A percentile compares a stretch with the other conserved stretches of the same genome.
Conservation (phyloP, 768 basidiomycete genomes). For the Cytidiella melzeri region DNA sequence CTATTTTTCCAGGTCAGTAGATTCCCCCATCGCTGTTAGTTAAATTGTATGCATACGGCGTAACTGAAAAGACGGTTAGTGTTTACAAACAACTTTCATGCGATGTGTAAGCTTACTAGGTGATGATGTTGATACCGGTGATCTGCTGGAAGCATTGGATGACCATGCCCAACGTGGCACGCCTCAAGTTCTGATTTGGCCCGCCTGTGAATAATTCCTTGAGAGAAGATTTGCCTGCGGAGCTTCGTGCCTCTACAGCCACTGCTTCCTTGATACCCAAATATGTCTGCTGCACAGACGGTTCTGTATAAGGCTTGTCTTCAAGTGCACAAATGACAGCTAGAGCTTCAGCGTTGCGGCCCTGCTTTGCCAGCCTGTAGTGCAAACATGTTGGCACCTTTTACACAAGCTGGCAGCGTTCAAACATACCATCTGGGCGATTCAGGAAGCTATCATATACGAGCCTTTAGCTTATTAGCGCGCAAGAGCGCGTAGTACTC, state of each 20-base stretch:
- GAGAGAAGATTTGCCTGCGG: constrained; percentile 31
- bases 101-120: constrained; percentile 47
- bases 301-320: constrained; percentile 41
- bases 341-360: constrained; percentile 47
- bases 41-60: constrained; percentile 19
- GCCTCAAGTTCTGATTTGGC: constrained; percentile 53
- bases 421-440: constrained; percentile 47
- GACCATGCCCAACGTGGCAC: constrained; percentile 47
- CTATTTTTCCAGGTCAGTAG: constrained; percentile 22
- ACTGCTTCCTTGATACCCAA: constrained; percentile 50
- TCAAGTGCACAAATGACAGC: constrained; percentile 61
- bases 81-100: neutral
- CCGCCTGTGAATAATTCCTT: constrained; percentile 52
- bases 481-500: constrained; percentile 19
- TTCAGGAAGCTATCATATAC: constrained; percentile 41
- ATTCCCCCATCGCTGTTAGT: too few species aligned
- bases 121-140: constrained; percentile 61
- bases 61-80: constrained; percentile 17
- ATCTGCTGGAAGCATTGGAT: constrained; percentile 69
- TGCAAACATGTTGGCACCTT: neutral
- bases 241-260: constrained; percentile 29
- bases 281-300: constrained; percentile 43
- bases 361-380: constrained; percentile 48
- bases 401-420: neutral
- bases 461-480: neutral